Evolutionary conservation across 495 filamentous ascomycete species (phyloP).

Genomic region (Schizothecium vesticola): DNA sequence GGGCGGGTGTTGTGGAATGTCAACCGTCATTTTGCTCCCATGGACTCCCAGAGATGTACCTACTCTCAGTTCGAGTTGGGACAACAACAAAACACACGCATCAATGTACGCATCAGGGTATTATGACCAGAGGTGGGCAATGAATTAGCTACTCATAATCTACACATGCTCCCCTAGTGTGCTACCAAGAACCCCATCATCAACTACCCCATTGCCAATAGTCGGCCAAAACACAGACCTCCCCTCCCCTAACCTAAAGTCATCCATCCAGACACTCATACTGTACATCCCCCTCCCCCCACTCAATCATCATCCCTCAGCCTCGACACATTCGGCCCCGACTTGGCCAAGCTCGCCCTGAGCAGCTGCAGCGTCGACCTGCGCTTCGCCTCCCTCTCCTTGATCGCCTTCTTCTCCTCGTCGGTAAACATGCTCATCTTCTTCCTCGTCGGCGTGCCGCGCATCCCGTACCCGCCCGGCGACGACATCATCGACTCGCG

Average conservation of each 20-base stretch:
- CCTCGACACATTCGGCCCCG: slow-evolving; percentile 33
- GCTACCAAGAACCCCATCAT: background rate
- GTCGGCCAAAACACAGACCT: background rate
- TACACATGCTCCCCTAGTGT: background rate
- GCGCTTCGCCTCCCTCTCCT: slow-evolving; percentile 24
- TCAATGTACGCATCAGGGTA: background rate
- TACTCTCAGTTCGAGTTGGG: too few relatives aligned
- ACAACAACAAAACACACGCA: background rate
- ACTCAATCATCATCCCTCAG: slow-evolving; percentile 28
- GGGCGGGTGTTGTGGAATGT: too few relatives aligned
- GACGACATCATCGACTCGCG: slow-evolving; percentile 43
- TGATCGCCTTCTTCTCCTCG: slow-evolving; percentile 45
- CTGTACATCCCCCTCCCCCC: background rate
- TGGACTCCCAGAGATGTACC: too few relatives aligned
- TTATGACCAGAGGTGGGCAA: background rate
- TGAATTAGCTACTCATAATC: background rate
- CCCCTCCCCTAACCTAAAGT: background rate
- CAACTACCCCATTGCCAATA: background rate
- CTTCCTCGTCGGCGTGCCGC: slow-evolving; percentile 41
- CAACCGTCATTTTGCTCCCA: too few relatives aligned
- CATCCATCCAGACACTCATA: background rate
- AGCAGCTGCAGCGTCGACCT: slow-evolving; percentile 27
- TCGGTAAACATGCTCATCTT: slow-evolving; percentile 50
- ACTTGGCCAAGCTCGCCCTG: slow-evolving; percentile 32
- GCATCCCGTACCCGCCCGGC: slow-evolving; percentile 40